A percentile compares a stretch with the other conserved stretches of the same genome.
phyloP scores from a whole-genome alignment of 2,329 filamentous ascomycete genomes.

The Trichoderma hamatum region DNA sequence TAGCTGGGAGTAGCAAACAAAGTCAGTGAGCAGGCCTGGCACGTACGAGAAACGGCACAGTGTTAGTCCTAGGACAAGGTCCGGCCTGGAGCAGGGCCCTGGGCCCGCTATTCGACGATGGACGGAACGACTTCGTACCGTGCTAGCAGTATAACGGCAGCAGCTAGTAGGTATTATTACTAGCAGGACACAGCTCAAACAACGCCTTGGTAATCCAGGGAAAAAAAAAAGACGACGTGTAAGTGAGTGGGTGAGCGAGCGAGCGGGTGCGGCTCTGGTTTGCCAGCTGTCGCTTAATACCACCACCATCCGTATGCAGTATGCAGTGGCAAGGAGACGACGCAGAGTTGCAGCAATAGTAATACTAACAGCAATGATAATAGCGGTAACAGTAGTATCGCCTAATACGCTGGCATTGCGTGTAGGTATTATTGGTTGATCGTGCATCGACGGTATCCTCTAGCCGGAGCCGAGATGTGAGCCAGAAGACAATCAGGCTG shows the following conservation, averaged over 20 bases:
- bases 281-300: neutral
- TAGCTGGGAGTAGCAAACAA: neutral
- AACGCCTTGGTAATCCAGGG: neutral
- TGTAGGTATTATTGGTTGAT: neutral
- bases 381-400: neutral
- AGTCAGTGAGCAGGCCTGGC: neutral
- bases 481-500: neutral
- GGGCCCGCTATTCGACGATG: neutral
- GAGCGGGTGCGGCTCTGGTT: neutral
- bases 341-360: neutral
- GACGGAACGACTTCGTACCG: neutral
- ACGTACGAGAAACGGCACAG: too few species aligned
- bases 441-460: neutral
- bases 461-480: neutral
- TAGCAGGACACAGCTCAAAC: neutral
- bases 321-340: conserved; percentile 15
- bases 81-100: neutral
- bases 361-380: neutral
- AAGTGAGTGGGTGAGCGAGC: neutral
- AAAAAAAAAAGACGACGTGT: neutral
- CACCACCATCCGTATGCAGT: neutral
- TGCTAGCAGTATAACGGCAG: neutral
- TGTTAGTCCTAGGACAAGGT: neutral
- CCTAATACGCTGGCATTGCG: neutral
- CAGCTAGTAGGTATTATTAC: neutral